phyloP scores from a whole-genome alignment of 768 basidiomycete genomes.

The Kondoa malvinella region DNA sequence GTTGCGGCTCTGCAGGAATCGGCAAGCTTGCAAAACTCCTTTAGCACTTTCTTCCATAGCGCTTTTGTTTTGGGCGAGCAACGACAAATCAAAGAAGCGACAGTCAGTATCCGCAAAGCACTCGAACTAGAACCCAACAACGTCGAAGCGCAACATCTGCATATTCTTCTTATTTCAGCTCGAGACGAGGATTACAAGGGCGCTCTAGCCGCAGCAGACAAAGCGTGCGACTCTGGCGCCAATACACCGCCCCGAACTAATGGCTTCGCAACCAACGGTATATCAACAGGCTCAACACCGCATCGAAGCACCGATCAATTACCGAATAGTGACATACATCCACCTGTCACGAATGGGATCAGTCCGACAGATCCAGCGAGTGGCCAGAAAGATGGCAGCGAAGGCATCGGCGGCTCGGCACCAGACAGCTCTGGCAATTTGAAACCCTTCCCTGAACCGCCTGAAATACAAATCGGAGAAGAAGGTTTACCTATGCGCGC shows the following conservation, averaged over 20 bases:
- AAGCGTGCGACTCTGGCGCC: not conserved
- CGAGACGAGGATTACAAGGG: conserved; percentile 62
- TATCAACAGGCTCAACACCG: not conserved
- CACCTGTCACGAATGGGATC: not conserved
- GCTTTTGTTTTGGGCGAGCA: conserved; percentile 55
- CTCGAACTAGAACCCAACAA: conserved; percentile 48
- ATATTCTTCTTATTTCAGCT: conserved; percentile 64
- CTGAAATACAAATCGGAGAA: conserved; percentile 33
- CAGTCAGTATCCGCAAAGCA: conserved; percentile 49
- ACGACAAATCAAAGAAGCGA: conserved; percentile 52
- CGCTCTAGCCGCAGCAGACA: conserved; percentile 59
- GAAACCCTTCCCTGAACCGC: conserved; percentile 33
- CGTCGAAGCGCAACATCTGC: conserved; percentile 74
- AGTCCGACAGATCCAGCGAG: not conserved
- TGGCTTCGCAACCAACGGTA: not conserved
- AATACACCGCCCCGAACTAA: not conserved
- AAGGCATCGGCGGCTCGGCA: no score
- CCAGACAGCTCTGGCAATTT: not conserved
- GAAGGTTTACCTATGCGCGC: no score
- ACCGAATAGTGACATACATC: not conserved
- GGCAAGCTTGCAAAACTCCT: conserved; percentile 27
- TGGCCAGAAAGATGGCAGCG: no score
- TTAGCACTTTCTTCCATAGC: conserved; percentile 53
- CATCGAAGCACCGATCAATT: not conserved
- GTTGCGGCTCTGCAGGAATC: conserved; percentile 36